Percentiles rank a stretch among this genome's conserved stretches.
Conservation (phyloP, 805 yeast species). For the Tetrapisispora iriomotensis region DNA sequence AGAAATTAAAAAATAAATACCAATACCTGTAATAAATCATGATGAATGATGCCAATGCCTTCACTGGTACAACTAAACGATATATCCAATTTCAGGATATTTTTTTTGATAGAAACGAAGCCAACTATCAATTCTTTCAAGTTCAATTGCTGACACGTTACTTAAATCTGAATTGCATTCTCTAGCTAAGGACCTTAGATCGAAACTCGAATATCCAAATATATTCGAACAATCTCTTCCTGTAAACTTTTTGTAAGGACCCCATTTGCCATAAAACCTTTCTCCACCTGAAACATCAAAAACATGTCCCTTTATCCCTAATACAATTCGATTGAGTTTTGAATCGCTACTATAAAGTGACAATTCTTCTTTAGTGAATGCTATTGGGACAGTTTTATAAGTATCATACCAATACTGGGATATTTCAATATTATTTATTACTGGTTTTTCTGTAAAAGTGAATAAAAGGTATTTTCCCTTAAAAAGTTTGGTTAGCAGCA, state of each 20-base stretch:
- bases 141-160: constrained; percentile 6
- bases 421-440: background rate
- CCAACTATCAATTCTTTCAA: constrained; percentile 16
- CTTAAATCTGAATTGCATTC: constrained; percentile 9
- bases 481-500: constrained; percentile 6
- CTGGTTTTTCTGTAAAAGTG: background rate
- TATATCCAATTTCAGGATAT: constrained; percentile 17
- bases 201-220: constrained; percentile 15
- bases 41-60: too few species aligned
- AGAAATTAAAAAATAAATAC: background rate
- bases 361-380: constrained; percentile 9
- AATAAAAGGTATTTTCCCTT: constrained; percentile 8
- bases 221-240: constrained; percentile 20
- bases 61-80: too few species aligned
- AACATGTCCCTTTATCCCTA: constrained; percentile 17
- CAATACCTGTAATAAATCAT: too few species aligned
- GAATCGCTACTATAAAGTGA: constrained; percentile 6
- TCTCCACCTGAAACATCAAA: constrained; percentile 18
- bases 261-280: constrained; percentile 19
- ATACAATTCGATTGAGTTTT: constrained; percentile 8
- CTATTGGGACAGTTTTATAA: constrained; percentile 5
- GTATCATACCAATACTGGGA: constrained; percentile 12
- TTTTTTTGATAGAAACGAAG: constrained; percentile 11
- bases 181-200: constrained; percentile 10
- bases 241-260: constrained; percentile 17